A percentile compares a stretch with the other conserved stretches of the same genome.
Evolutionary conservation across 2,329 filamentous ascomycete genomes (phyloP).

Genomic region (Chaetomium globosum): DNA sequence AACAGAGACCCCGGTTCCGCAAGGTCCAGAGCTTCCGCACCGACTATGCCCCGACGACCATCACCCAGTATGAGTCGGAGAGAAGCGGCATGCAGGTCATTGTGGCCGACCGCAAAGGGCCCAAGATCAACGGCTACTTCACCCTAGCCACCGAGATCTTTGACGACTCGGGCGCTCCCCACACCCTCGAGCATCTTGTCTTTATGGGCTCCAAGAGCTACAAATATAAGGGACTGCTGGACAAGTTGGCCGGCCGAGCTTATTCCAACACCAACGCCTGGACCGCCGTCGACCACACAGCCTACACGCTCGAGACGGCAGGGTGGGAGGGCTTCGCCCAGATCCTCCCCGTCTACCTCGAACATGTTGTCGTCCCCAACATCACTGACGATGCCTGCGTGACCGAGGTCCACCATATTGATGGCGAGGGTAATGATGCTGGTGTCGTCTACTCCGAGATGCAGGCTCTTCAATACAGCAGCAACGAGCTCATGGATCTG

Average conservation of each 20-base stretch:
- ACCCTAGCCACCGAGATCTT: conserved; percentile 95
- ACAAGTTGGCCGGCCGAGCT: conserved; percentile 88
- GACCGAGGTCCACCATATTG: conserved; percentile 94
- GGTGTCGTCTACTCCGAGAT: conserved; percentile 98
- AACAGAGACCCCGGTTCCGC: conserved; percentile 67
- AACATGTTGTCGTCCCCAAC: conserved; percentile 89
- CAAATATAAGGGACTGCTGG: conserved; percentile 90
- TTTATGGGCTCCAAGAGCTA: conserved; percentile 94
- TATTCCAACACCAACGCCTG: conserved; percentile 96
- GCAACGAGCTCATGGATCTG: conserved; percentile 84
- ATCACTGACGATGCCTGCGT: conserved; percentile 90
- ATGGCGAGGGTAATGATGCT: conserved; percentile 91
- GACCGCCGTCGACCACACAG: conserved; percentile 95
- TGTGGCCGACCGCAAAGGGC: conserved; percentile 87
- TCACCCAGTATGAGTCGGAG: conserved; percentile 95
- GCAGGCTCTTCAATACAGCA: conserved; percentile 89
- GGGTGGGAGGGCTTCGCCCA: conserved; percentile 97
- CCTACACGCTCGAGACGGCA: conserved; percentile 91
- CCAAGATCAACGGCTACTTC: conserved; percentile 95
- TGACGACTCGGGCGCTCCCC: conserved; percentile 91
- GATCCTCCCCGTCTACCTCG: conserved; percentile 90
- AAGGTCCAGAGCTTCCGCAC: conserved; percentile 83
- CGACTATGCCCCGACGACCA: conserved; percentile 83
- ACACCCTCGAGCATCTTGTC: conserved; percentile 79
- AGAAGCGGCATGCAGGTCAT: conserved; percentile 93